These are phyloP conservation scores for Botrytis elliptica DNA, from an alignment of 2,329 filamentous ascomycete species.

Conservation along the genomic window DNA sequence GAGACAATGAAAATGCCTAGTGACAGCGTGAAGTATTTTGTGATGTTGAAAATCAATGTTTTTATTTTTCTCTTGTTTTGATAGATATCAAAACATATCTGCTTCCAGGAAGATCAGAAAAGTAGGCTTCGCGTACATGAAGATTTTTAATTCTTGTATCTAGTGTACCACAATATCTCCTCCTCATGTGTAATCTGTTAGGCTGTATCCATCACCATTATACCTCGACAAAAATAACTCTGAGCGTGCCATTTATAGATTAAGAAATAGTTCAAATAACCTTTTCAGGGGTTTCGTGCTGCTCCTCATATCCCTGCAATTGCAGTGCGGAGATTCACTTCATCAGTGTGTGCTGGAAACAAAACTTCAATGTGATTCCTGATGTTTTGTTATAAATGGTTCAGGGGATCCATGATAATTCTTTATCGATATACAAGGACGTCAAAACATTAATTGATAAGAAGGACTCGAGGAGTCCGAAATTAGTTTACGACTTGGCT, in stretches of 20 bases:
- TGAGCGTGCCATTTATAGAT: neutral
- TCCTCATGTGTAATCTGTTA: too few species aligned
- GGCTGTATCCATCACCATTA: too few species aligned
- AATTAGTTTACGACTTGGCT: neutral
- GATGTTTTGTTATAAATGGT: neutral
- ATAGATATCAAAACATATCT: fast-evolving
- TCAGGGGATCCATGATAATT: neutral
- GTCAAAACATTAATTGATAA: too few species aligned
- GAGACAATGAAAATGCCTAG: neutral
- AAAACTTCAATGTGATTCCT: neutral
- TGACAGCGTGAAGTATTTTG: fast-evolving
- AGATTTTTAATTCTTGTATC: neutral
- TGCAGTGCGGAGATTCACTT: neutral
- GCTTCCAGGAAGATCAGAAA: neutral
- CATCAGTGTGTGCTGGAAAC: neutral
- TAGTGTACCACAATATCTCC: too few species aligned
- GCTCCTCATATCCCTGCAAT: fast-evolving
- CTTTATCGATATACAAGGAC: too few species aligned
- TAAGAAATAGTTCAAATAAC: neutral
- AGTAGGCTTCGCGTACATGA: fast-evolving
- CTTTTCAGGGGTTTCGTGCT: fast-evolving
- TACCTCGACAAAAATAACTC: neutral
- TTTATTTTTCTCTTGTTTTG: neutral
- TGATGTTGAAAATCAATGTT: neutral
- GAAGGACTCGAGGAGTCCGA: neutral